Evolutionary conservation across 768 basidiomycete genomes (phyloP).

Genomic region (Hygrocybe coccinea): DNA sequence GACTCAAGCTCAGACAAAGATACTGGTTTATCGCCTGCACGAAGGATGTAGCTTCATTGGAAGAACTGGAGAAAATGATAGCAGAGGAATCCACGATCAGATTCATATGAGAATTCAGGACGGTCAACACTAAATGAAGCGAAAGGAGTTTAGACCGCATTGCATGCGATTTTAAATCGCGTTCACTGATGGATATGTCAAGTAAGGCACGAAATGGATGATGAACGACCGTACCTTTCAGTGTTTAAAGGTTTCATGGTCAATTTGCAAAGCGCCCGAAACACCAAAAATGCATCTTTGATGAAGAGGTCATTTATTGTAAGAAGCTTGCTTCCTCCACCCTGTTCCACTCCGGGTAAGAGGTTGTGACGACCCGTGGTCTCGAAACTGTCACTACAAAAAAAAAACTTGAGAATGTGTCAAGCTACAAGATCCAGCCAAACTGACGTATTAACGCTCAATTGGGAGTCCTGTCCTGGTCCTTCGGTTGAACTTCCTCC

Average conservation of each 20-base stretch:
- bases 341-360: slow-evolving; percentile 30
- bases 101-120: slow-evolving; percentile 86
- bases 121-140: slow-evolving; percentile 87
- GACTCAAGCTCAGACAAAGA: slow-evolving; percentile 84
- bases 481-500: neutral
- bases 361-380: slow-evolving; percentile 32
- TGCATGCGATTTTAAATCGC: slow-evolving; percentile 92
- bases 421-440: neutral
- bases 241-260: slow-evolving; percentile 95
- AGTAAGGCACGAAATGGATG: neutral
- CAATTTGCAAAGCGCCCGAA: slow-evolving; percentile 93
- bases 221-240: slow-evolving; percentile 60
- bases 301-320: slow-evolving; percentile 85
- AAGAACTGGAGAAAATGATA: slow-evolving; percentile 88
- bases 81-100: slow-evolving; percentile 83
- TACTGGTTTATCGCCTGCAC: slow-evolving; percentile 95
- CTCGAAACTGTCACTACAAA: slow-evolving; percentile 33
- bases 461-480: neutral
- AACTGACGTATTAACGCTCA: slow-evolving; percentile 1
- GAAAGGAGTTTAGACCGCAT: slow-evolving; percentile 97
- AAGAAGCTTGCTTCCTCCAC: slow-evolving; percentile 39
- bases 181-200: slow-evolving; percentile 55
- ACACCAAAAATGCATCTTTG: slow-evolving; percentile 97
- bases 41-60: slow-evolving; percentile 83
- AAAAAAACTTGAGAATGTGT: slow-evolving; percentile 7